A percentile compares a stretch with the other conserved stretches of the same genome.
Conservation (phyloP, 345 rosid genomes). For the Physaria fendleri region DNA sequence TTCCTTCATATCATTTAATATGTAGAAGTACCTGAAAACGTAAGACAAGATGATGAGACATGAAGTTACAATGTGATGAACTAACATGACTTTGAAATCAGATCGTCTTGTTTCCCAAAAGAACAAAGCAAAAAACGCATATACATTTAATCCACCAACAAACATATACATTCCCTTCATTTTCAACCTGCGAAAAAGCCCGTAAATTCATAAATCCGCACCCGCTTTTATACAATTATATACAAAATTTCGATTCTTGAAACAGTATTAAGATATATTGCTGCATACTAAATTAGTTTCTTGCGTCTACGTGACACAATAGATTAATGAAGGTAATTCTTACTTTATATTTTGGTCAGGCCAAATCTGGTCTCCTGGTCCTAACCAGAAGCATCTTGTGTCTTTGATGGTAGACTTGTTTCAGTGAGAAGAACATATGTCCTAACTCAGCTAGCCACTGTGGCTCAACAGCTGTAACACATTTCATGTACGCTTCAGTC, state of each 20-base stretch:
- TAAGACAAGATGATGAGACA: constrained; percentile 55
- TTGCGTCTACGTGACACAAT: neutral
- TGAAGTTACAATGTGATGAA: constrained; percentile 55
- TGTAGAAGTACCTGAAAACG: constrained; percentile 55
- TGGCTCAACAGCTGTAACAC: too few species aligned
- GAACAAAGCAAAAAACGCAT: constrained; percentile 62
- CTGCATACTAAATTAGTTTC: neutral
- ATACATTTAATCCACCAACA: constrained; percentile 58
- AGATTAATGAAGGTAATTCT: constrained; percentile 4
- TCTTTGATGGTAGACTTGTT: too few species aligned
- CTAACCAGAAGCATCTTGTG: constrained; percentile 68
- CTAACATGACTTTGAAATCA: constrained; percentile 58
- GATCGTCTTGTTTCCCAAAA: constrained; percentile 83
- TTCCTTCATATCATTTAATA: neutral
- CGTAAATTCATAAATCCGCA: too few species aligned
- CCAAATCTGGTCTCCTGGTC: constrained; percentile 74
- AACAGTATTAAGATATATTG: neutral
- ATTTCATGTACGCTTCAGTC: too few species aligned
- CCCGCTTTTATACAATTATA: too few species aligned
- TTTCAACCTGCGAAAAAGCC: constrained; percentile 39
- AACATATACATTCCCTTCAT: constrained; percentile 64
- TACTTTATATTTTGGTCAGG: constrained; percentile 81
- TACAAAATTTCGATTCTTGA: too few species aligned
- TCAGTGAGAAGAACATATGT: too few species aligned
- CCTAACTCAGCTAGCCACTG: too few species aligned